Conservation (phyloP, 371 early-diverging fungal species). For the Haplosporangium sp. region DNA sequence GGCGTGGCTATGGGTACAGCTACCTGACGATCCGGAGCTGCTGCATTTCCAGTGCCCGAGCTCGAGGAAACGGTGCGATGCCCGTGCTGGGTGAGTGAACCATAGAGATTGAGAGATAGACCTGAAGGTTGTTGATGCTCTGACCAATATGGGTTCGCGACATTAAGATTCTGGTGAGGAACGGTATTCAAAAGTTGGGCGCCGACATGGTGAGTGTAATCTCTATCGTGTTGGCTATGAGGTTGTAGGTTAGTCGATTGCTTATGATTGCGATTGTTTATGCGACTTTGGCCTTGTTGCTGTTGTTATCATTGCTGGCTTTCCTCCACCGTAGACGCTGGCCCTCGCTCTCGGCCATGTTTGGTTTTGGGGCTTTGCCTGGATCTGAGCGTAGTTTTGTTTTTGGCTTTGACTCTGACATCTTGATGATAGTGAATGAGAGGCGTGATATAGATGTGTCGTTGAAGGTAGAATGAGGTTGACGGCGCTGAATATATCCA, state of each 20-base stretch:
- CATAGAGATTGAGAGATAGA: constrained; percentile 18
- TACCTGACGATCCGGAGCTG: neutral
- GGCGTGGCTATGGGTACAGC: neutral
- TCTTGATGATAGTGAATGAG: neutral
- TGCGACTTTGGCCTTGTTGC: neutral
- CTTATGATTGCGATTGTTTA: neutral
- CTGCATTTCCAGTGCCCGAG: too few relatives aligned
- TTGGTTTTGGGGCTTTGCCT: neutral
- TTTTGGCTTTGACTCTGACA: neutral
- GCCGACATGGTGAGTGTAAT: constrained; percentile 1
- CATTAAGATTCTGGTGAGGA: neutral
- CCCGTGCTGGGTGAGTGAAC: constrained; percentile 18
- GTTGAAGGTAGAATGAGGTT: neutral
- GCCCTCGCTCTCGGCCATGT: neutral
- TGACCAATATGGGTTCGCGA: constrained; percentile 27
- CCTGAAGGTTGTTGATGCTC: constrained; percentile 25
- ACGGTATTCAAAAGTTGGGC: constrained; percentile 1
- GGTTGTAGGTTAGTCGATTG: constrained; percentile 23
- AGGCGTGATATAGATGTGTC: too few relatives aligned
- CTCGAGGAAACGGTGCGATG: neutral
- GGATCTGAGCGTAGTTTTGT: constrained; percentile 5
- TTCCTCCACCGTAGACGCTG: neutral
- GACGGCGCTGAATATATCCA: neutral
- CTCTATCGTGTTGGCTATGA: constrained; percentile 24
- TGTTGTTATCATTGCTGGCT: constrained; percentile 1